Evolutionary conservation across 371 early-diverging fungal species (phyloP), one percentile per base, ranked within the genome.

Genomic region (Phascolomyces articulosus): DNA sequence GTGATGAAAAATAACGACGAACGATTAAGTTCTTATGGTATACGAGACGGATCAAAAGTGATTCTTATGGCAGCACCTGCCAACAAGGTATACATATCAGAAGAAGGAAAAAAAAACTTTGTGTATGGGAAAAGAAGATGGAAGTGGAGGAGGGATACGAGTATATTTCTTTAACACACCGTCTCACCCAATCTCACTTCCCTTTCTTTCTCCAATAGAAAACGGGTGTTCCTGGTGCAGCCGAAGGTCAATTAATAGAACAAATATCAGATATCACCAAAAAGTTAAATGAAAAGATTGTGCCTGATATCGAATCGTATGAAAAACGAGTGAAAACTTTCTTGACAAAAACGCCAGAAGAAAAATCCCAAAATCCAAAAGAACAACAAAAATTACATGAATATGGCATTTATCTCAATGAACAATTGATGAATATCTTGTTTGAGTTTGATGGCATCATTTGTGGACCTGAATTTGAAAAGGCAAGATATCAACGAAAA

Each of bases 1-100:
- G 65, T 71, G 21, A 71, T 71, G 72, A 71, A 71, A 57, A 51
- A 71, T 51, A 65, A 71, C 27, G 27, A 53, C 6, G 34, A 40
- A 29, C 53, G 59, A 6, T 44, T 71, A 11, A 48, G 34, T 16
- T n/a, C 54, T 4, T 71, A 71, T 51, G 68, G 71, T 16, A 49
- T 71, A 15, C 64, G 67, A 13, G 47, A 60, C 27, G 62, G 71
- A 9, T 63, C 71, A 9, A 66, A 60, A 40, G 47, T 71, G 7
- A 53, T 54, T 4, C 44, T 71, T 58, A 60, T 66, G 64, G 64
- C 60, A 11, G 51, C 60, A 21, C 34, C 60, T 27, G 44, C 57
- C 27, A 59, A n/a, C n/a, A n/a, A 51, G 29, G 47, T 58, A 15
- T 0, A 34, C 11, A 34, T 34, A 34, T 34, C 34, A 34, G 11